These are phyloP conservation scores for Aspergillus carbonarius DNA, from an alignment of 2,329 filamentous ascomycete species.

Conservation along the genomic window DNA sequence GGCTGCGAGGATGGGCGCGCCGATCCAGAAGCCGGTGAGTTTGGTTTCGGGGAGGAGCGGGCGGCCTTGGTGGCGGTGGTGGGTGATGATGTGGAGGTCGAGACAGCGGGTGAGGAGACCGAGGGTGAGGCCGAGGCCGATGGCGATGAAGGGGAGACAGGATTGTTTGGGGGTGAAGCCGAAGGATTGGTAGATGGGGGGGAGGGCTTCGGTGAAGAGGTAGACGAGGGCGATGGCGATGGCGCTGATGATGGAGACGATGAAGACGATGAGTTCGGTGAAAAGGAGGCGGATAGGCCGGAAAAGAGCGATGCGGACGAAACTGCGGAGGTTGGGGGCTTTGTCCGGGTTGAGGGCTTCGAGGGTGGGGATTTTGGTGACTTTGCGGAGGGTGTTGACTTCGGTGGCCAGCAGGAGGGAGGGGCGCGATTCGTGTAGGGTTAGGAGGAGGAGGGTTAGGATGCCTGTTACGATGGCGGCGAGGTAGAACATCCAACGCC, in stretches of 20 bases:
- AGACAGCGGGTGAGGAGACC: constrained; percentile 44
- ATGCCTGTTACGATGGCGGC: constrained; percentile 41
- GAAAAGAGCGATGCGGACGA: constrained; percentile 41
- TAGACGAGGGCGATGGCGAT: constrained; percentile 50
- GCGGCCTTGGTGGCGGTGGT: constrained; percentile 19
- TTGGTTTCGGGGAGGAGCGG: constrained; percentile 47
- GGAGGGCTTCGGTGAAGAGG: constrained; percentile 27
- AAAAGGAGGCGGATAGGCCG: constrained; percentile 46
- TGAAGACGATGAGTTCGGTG: constrained; percentile 49
- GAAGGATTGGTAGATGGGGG: constrained; percentile 37
- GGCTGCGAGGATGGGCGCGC: constrained; percentile 44
- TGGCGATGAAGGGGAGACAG: constrained; percentile 41
- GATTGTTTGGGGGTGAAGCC: constrained; percentile 31
- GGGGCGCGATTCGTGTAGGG: constrained; percentile 48
- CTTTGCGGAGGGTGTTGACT: constrained; percentile 30
- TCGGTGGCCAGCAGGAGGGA: constrained; percentile 42
- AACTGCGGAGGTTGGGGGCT: constrained; percentile 37
- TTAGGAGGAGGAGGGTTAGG: constrained; percentile 36
- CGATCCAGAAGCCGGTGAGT: constrained; percentile 48
- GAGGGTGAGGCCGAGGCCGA: constrained; percentile 39
- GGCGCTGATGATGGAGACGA: constrained; percentile 45
- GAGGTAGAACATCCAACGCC: constrained; percentile 49
- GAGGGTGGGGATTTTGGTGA: constrained; percentile 27
- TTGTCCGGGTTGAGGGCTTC: constrained; percentile 41
- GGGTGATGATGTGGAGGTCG: constrained; percentile 38